phyloP scores from a whole-genome alignment of 495 filamentous ascomycete species.

The Gamarada debralockiae region DNA sequence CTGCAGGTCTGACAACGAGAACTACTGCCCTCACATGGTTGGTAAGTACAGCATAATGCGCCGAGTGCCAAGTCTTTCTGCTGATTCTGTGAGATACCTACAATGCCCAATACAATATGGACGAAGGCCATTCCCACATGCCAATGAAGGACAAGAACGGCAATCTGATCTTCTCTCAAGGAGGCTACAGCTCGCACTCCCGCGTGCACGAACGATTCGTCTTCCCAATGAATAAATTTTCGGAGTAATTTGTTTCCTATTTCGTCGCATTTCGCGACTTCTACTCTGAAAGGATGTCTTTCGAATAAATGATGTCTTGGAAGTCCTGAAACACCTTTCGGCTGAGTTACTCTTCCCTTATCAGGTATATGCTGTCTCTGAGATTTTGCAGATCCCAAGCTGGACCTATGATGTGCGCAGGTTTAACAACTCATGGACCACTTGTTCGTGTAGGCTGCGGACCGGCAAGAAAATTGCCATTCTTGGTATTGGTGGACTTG shows the following conservation, averaged over 20 bases:
- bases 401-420: conserved; percentile 78
- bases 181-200: conserved; percentile 66
- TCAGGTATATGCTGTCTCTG: too few species aligned
- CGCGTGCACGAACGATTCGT: conserved; percentile 73
- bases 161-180: conserved; percentile 59
- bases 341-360: too few species aligned
- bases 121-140: conserved; percentile 27
- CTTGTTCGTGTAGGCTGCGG: conserved; percentile 58
- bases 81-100: conserved; percentile 58
- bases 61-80: too few species aligned
- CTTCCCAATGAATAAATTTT: too few species aligned
- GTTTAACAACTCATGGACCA: conserved; percentile 68
- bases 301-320: too few species aligned
- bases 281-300: too few species aligned
- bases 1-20: conserved; percentile 71
- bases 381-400: too few species aligned
- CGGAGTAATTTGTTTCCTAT: too few species aligned
- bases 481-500: conserved; percentile 69
- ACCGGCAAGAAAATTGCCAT: conserved; percentile 69
- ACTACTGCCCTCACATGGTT: conserved; percentile 64
- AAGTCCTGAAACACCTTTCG: too few species aligned
- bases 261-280: too few species aligned
- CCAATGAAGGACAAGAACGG: conserved; percentile 22
- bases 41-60: conserved; percentile 23
- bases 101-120: conserved; percentile 53